These are phyloP conservation scores for Hemerocallis citrina DNA, from an alignment of 106 monocot genomes.

Conservation along the genomic window DNA sequence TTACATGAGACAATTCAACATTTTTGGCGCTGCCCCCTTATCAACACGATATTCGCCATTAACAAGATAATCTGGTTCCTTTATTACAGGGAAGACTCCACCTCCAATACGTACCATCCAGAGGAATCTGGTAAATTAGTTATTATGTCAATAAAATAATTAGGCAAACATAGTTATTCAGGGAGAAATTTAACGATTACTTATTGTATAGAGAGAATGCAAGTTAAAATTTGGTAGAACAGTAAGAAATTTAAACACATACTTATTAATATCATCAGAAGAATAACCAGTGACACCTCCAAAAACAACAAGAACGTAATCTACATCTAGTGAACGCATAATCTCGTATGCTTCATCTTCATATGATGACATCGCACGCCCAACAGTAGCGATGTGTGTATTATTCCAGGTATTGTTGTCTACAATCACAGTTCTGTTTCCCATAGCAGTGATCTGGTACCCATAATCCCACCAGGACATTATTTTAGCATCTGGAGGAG, in stretches of 20 bases:
- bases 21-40: constrained; percentile 78
- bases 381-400: constrained; percentile 80
- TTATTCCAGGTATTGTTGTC: constrained; percentile 91
- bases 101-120: constrained; percentile 94
- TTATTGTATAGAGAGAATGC: background rate
- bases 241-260: background rate
- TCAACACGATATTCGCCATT: constrained; percentile 81
- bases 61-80: constrained; percentile 84
- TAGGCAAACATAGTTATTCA: no score
- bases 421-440: constrained; percentile 80
- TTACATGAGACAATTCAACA: constrained; percentile 85
- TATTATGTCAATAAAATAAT: background rate
- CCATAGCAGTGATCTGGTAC: constrained; percentile 84
- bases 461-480: constrained; percentile 95
- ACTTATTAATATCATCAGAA: constrained; percentile 89
- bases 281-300: constrained; percentile 80
- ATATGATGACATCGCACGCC: constrained; percentile 74
- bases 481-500: constrained; percentile 65
- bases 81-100: constrained; percentile 79
- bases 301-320: constrained; percentile 82
- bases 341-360: constrained; percentile 78
- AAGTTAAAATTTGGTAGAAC: background rate
- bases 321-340: constrained; percentile 66
- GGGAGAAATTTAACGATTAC: no score
- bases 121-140: constrained; percentile 36